Evolutionary conservation across 2,329 filamentous ascomycete genomes (phyloP), one percentile per base, ranked within the genome.

Genomic region (Trichoderma koningii): DNA sequence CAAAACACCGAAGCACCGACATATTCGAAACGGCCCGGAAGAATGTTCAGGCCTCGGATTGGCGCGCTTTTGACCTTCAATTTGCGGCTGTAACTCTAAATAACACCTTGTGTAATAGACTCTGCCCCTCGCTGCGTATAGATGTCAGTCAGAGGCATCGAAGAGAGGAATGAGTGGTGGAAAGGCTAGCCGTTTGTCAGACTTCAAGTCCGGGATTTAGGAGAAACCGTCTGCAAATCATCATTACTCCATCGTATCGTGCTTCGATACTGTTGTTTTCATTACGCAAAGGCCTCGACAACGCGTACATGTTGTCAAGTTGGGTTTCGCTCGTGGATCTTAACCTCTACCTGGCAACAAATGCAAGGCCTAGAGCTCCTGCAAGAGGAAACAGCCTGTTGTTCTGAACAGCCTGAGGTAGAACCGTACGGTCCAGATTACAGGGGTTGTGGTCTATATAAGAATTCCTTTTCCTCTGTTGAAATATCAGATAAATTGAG

Each of bases 31-130:
- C 30, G 34, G 30, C 23, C 57, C 57, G 57, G 56, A 45, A 51
- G 51, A 61, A 61, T 61, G 23, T 30, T 34, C 4, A 44, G 26
- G 14, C 48, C 17, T 62, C n/a, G 59, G 59, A 62, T 62, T 62
- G 59, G 59, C 23, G 59, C 59, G 59, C 59, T 62, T 62, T 62
- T 62, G 48, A 21, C 3, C 10, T 17, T 62, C 26, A 51, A 28
- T 53, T 52, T 30, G 17, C 38, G 38, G 59, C 59, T 44, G 34
- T 21, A 51, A 61, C 21, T 51, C 28, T 26, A 42, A 51, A 61
- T 30, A 28, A 51, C n/a, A 51, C 42, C 30, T 26, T 61, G 42
- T 42, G 15, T 61, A n/a, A 42, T 26, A 14, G 42, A 42, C 15
- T 14, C 19, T 42, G 12, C n/a, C 23, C 12, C 26, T 3, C 38